Evolutionary conservation across 1,284 basidiomycete species (phyloP).

Genomic region (Meripilus lineatus): DNA sequence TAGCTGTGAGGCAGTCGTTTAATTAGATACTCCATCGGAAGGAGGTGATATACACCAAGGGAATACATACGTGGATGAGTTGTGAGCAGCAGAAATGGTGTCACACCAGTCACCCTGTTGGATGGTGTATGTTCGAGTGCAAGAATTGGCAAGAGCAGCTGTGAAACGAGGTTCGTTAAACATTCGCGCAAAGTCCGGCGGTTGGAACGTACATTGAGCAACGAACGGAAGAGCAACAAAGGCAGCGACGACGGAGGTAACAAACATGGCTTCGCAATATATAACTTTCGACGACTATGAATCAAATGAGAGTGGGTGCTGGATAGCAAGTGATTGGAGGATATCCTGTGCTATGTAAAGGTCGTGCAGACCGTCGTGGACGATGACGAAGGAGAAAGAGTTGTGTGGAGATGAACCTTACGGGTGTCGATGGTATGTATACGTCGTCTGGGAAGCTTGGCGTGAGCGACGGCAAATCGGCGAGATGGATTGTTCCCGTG

Average conservation of each 20-base stretch:
- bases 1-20: slow-evolving; percentile 38
- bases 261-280: slow-evolving; percentile 38
- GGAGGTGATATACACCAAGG: not conserved
- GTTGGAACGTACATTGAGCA: slow-evolving; percentile 35
- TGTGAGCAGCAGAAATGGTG: slow-evolving; percentile 57
- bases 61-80: slow-evolving; percentile 57
- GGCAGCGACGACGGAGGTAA: slow-evolving; percentile 34
- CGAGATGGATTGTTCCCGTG: no score
- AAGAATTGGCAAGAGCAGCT: slow-evolving; percentile 44
- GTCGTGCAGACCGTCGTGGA: slow-evolving; percentile 13
- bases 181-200: not conserved
- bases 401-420: no score
- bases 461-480: no score
- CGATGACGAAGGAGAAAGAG: slow-evolving; percentile 6
- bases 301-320: slow-evolving; percentile 23
- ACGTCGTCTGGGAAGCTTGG: no score
- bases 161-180: slow-evolving; percentile 5
- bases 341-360: not conserved
- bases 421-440: no score
- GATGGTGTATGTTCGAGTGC: slow-evolving; percentile 58
- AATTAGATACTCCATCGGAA: not conserved
- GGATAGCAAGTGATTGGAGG: slow-evolving; percentile 13
- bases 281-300: slow-evolving; percentile 5
- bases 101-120: slow-evolving; percentile 62
- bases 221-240: slow-evolving; percentile 39